phyloP scores from a whole-genome alignment of 2,329 filamentous ascomycete genomes.

The Nectriaceae sp. region DNA sequence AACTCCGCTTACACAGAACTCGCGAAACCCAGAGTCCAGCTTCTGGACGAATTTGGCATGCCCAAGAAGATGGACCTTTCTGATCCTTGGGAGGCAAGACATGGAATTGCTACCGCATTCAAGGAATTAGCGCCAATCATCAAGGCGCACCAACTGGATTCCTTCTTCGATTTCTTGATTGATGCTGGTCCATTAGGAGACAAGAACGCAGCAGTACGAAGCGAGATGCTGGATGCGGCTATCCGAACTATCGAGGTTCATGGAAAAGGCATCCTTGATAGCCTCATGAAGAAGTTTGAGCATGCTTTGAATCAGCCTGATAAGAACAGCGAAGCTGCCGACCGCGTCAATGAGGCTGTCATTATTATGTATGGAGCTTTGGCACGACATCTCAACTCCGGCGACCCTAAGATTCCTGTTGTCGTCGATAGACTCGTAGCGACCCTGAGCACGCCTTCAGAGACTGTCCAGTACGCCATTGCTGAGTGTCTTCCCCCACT shows the following conservation, averaged over 20 bases:
- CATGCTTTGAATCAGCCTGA: slow-evolving; percentile 82
- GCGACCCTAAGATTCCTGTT: slow-evolving; percentile 84
- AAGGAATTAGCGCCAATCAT: slow-evolving; percentile 76
- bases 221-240: slow-evolving; percentile 90
- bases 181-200: slow-evolving; percentile 87
- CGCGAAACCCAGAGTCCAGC: slow-evolving; percentile 78
- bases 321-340: slow-evolving; percentile 76
- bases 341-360: slow-evolving; percentile 94
- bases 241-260: slow-evolving; percentile 78
- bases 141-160: slow-evolving; percentile 67
- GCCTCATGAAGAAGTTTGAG: slow-evolving; percentile 91
- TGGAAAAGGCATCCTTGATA: slow-evolving; percentile 80
- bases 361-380: slow-evolving; percentile 96
- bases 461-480: slow-evolving; percentile 95
- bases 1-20: slow-evolving; percentile 74
- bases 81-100: slow-evolving; percentile 89
- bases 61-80: slow-evolving; percentile 82
- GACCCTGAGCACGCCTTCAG: slow-evolving; percentile 90
- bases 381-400: slow-evolving; percentile 79
- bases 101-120: slow-evolving; percentile 86
- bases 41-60: slow-evolving; percentile 94
- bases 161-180: slow-evolving; percentile 84
- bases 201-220: slow-evolving; percentile 72
- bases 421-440: slow-evolving; percentile 85
- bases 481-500: slow-evolving; percentile 91